phyloP scores from a whole-genome alignment of 805 yeast species.

The Isabelozyma pseudorhagii region DNA sequence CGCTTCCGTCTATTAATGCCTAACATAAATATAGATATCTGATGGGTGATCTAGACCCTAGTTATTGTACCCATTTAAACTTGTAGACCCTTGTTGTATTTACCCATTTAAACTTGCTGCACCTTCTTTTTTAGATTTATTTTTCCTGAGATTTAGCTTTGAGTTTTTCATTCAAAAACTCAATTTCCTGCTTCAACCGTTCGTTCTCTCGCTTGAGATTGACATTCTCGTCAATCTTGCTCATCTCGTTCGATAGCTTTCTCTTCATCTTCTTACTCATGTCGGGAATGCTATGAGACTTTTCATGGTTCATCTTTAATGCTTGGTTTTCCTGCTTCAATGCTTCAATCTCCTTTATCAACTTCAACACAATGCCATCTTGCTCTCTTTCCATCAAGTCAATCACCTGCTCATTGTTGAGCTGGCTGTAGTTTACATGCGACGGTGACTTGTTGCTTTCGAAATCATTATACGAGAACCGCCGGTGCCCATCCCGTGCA shows the following conservation, averaged over 20 bases:
- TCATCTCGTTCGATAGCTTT: not conserved
- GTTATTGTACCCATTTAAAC: too few species aligned
- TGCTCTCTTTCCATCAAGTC: slow-evolving; percentile 71
- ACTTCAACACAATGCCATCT: slow-evolving; percentile 66
- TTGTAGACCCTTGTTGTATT: too few species aligned
- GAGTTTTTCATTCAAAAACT: slow-evolving; percentile 2
- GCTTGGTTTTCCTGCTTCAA: slow-evolving; percentile 52
- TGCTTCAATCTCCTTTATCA: slow-evolving; percentile 58
- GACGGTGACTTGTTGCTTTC: not conserved
- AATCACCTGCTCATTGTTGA: slow-evolving; percentile 47
- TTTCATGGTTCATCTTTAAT: slow-evolving; percentile 18
- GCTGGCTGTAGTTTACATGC: slow-evolving; percentile 4
- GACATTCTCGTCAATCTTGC: slow-evolving; percentile 7
- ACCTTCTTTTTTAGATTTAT: too few species aligned
- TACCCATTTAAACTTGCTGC: too few species aligned
- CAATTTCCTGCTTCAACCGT: slow-evolving; percentile 3
- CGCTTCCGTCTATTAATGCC: too few species aligned
- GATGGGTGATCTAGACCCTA: too few species aligned
- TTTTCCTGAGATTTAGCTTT: not conserved
- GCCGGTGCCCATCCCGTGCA: not conserved
- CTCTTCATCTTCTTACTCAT: slow-evolving; percentile 1
- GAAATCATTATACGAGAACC: slow-evolving; percentile 4
- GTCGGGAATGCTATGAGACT: not conserved
- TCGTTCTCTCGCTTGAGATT: slow-evolving; percentile 7
- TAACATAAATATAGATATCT: too few species aligned